Percentiles rank a stretch among this genome's conserved stretches.
These are phyloP conservation scores for Staphylotrichum longicolle DNA, from an alignment of 495 filamentous ascomycete genomes.

Conservation along the genomic window DNA sequence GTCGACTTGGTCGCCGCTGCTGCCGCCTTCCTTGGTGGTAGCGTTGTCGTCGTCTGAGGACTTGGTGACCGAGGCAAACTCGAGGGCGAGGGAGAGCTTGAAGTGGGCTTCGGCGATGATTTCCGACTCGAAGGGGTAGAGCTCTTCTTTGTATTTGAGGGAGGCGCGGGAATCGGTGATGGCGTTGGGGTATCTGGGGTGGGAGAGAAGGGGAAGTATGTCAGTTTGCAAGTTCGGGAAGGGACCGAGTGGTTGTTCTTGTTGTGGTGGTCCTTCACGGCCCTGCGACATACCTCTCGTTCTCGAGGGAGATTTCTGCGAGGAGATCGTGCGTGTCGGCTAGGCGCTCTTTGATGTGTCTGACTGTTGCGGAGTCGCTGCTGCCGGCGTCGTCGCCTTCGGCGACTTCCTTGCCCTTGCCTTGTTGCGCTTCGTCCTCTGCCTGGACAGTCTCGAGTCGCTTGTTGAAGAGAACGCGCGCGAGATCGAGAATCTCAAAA, in stretches of 20 bases:
- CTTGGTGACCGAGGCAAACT: slow-evolving; percentile 81
- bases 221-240: slow-evolving; percentile 25
- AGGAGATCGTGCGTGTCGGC: slow-evolving; percentile 90
- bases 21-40: slow-evolving; percentile 20
- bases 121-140: slow-evolving; percentile 75
- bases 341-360: slow-evolving; percentile 73
- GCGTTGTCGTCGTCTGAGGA: slow-evolving; percentile 48
- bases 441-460: slow-evolving; percentile 43
- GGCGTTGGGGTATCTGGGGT: slow-evolving; percentile 67
- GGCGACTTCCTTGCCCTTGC: slow-evolving; percentile 53
- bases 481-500: slow-evolving; percentile 88
- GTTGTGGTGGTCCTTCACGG: slow-evolving; percentile 19
- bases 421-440: slow-evolving; percentile 42
- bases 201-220: not conserved
- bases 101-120: slow-evolving; percentile 90
- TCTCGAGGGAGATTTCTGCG: slow-evolving; percentile 91
- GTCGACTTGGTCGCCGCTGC: slow-evolving; percentile 44
- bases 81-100: slow-evolving; percentile 91
- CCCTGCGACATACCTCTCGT: slow-evolving; percentile 59
- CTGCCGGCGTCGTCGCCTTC: not conserved
- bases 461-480: slow-evolving; percentile 71
- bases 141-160: slow-evolving; percentile 68
- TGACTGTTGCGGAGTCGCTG: slow-evolving; percentile 48
- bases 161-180: slow-evolving; percentile 74
- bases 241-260: not conserved